Evolutionary conservation across 1,139 yeast genomes (phyloP).

Genomic region (Saccharomyces pastorianus): DNA sequence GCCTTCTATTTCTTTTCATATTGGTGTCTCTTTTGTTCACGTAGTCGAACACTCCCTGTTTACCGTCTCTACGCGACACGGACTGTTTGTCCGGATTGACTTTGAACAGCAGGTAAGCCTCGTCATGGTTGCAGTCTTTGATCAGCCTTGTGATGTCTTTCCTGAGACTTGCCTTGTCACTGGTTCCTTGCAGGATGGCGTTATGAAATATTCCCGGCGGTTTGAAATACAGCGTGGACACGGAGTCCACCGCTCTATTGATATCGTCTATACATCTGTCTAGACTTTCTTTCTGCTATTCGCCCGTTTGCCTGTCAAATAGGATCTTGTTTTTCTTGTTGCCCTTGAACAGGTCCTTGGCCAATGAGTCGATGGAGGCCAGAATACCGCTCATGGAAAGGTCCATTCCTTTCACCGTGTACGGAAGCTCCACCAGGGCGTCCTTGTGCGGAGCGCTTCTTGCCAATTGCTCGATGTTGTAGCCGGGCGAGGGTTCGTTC

Average conservation of each 20-base stretch:
- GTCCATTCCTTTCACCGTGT: conserved; percentile 98
- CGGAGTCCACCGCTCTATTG: conserved; percentile 22
- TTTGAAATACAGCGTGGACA: conserved; percentile 27
- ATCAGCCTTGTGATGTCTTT: conserved; percentile 22
- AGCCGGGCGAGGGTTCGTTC: conserved; percentile 97
- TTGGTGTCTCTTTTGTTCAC: conserved; percentile 21
- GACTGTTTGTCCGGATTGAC: conserved; percentile 16
- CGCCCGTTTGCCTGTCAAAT: conserved; percentile 43
- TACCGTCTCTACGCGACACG: conserved; percentile 28
- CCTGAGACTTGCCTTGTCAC: neutral
- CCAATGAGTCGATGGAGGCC: conserved; percentile 74
- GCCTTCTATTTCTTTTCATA: conserved; percentile 22
- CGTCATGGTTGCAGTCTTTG: conserved; percentile 27
- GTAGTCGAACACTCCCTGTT: conserved; percentile 26
- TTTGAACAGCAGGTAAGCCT: conserved; percentile 26
- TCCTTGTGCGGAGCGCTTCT: conserved; percentile 41
- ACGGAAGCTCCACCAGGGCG: conserved; percentile 71
- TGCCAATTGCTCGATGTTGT: conserved; percentile 91
- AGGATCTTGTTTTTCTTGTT: conserved; percentile 45
- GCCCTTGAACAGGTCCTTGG: conserved; percentile 56
- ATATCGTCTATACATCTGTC: conserved; percentile 25
- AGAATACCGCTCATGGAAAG: conserved; percentile 91
- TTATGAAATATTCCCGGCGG: conserved; percentile 33
- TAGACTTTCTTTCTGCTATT: conserved; percentile 29
- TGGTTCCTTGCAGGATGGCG: conserved; percentile 22